A percentile compares a stretch with the other conserved stretches of the same genome.
Conservation (phyloP, 192 early-diverging fungal species). For the Jimgerdemannia flammicorona region DNA sequence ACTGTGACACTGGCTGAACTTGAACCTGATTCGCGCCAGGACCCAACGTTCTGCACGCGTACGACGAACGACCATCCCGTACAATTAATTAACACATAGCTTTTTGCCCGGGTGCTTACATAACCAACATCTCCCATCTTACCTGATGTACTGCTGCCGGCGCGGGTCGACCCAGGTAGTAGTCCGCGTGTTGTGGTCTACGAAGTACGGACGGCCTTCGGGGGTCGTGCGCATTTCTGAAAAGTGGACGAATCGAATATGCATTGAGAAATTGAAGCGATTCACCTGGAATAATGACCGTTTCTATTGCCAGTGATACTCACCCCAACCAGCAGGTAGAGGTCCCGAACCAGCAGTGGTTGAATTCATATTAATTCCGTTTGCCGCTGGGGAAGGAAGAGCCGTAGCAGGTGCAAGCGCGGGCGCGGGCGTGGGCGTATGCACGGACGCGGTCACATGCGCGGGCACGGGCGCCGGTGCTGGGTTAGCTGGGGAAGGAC, state of each 20-base stretch:
- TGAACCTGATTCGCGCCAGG: conserved; percentile 48
- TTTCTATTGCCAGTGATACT: not conserved
- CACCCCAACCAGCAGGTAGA: conserved; percentile 77
- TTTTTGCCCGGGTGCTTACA: not conserved
- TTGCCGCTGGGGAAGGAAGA: conserved; percentile 14
- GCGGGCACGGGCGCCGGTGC: conserved; percentile 24
- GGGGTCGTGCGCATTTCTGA: conserved; percentile 63
- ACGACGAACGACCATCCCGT: not conserved
- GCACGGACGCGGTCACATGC: no score
- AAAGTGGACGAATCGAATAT: not conserved
- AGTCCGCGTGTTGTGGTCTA: conserved; percentile 81
- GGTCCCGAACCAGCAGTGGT: conserved; percentile 69
- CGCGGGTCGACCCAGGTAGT: conserved; percentile 90
- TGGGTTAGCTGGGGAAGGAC: conserved; percentile 16
- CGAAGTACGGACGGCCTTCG: conserved; percentile 82
- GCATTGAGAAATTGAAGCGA: no score
- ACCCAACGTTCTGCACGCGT: conserved; percentile 18
- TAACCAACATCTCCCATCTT: not conserved
- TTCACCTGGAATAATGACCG: not conserved
- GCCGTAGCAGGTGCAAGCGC: conserved; percentile 23
- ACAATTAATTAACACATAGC: not conserved
- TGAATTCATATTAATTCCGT: conserved; percentile 39
- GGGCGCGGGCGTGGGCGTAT: conserved; percentile 13
- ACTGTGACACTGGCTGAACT: conserved; percentile 61
- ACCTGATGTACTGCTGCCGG: conserved; percentile 48